phyloP scores from a whole-genome alignment of 306 rosid species.

The Quillaja saponaria region DNA sequence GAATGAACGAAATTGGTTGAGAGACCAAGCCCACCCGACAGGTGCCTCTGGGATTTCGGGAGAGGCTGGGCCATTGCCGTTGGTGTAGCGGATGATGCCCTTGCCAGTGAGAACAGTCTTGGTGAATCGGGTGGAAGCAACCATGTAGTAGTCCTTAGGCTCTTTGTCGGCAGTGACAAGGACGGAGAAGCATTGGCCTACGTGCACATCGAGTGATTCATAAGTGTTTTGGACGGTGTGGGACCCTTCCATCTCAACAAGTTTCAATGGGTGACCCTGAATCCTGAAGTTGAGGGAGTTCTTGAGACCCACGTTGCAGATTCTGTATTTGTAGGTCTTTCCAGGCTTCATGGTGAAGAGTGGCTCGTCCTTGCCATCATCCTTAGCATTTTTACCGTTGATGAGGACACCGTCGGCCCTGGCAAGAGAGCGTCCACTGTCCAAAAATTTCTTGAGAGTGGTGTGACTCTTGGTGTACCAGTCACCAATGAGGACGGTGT shows the following conservation, averaged over 20 bases:
- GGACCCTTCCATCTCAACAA: constrained; percentile 89
- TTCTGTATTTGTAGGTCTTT: constrained; percentile 69
- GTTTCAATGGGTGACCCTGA: constrained; percentile 64
- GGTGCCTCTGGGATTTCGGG: constrained; percentile 61
- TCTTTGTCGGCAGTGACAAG: constrained; percentile 68
- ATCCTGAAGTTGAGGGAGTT: constrained; percentile 68
- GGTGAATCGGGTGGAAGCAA: constrained; percentile 73
- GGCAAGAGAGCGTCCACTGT: constrained; percentile 57
- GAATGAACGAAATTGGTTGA: constrained; percentile 76
- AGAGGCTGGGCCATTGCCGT: constrained; percentile 56
- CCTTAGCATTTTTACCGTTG: constrained; percentile 63
- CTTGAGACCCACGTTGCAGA: constrained; percentile 79
- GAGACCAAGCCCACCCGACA: constrained; percentile 87
- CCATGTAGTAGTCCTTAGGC: constrained; percentile 68
- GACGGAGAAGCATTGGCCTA: constrained; percentile 64
- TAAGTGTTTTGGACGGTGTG: constrained; percentile 70
- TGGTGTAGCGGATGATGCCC: constrained; percentile 52
- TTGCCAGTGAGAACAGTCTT: constrained; percentile 43
- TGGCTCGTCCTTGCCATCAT: constrained; percentile 60
- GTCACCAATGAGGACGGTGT: constrained; percentile 73
- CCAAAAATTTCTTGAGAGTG: constrained; percentile 43
- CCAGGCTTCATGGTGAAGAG: constrained; percentile 74
- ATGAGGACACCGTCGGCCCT: constrained; percentile 66
- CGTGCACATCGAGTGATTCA: constrained; percentile 70
- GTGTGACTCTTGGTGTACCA: constrained; percentile 80